Evolutionary conservation across 1,284 basidiomycete species (phyloP).

Genomic region (Neonothopanus nambi): DNA sequence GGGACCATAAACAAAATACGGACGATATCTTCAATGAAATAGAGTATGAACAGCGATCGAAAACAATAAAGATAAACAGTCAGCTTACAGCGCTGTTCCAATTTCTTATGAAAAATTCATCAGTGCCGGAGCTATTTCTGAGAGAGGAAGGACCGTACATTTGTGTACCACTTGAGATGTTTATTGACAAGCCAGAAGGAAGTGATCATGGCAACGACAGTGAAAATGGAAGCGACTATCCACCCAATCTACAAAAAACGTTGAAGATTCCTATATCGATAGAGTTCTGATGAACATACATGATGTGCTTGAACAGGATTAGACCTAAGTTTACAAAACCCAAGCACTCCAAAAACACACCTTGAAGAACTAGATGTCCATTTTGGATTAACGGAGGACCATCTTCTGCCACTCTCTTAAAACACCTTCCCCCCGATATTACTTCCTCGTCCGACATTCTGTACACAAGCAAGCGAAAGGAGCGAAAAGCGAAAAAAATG

Average conservation of each 20-base stretch:
- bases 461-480: no score
- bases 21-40: constrained; percentile 60
- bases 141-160: constrained; percentile 40
- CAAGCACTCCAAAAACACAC: constrained; percentile 31
- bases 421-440: constrained; percentile 28
- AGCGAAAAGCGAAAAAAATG: no score
- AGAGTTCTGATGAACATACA: constrained; percentile 31
- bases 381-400: constrained; percentile 61
- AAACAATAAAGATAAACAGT: neutral
- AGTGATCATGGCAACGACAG: constrained; percentile 50
- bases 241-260: constrained; percentile 58
- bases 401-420: constrained; percentile 39
- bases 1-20: constrained; percentile 81
- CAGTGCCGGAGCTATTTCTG: neutral
- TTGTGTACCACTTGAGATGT: constrained; percentile 74
- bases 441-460: no score
- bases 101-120: constrained; percentile 50
- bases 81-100: constrained; percentile 63
- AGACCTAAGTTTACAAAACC: no score
- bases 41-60: neutral
- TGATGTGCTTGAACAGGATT: constrained; percentile 41
- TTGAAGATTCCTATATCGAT: neutral
- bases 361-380: constrained; percentile 63
- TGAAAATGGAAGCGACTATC: constrained; percentile 67
- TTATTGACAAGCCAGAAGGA: constrained; percentile 74